phyloP scores from a whole-genome alignment of 2,329 filamentous ascomycete species.

The Calonectria pseudoturangicola region DNA sequence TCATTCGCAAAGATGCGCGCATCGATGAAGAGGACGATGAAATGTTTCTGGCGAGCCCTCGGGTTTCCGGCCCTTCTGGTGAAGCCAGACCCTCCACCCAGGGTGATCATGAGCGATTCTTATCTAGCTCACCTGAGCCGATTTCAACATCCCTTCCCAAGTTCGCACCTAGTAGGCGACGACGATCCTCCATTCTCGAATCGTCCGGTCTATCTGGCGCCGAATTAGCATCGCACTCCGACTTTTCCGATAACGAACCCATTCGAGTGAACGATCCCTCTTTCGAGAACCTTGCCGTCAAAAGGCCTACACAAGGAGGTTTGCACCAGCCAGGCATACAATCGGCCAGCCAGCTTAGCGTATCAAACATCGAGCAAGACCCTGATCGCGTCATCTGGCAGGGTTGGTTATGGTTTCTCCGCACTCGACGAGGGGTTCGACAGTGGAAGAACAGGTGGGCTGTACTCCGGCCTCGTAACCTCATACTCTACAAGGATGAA shows the following conservation, averaged over 20 bases:
- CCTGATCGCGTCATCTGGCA: slow-evolving; percentile 95
- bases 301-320: slow-evolving; percentile 53
- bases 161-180: slow-evolving; percentile 62
- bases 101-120: slow-evolving; percentile 63
- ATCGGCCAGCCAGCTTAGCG: slow-evolving; percentile 79
- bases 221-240: slow-evolving; percentile 86
- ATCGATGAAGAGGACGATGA: slow-evolving; percentile 94
- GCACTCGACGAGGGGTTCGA: slow-evolving; percentile 86
- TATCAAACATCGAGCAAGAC: slow-evolving; percentile 73
- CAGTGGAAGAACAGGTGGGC: slow-evolving; percentile 98
- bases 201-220: slow-evolving; percentile 79
- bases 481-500: slow-evolving; percentile 95
- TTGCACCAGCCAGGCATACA: slow-evolving; percentile 61
- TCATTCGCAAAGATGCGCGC: slow-evolving; percentile 86
- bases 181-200: slow-evolving; percentile 77
- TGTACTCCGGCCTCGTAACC: slow-evolving; percentile 87
- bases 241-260: slow-evolving; percentile 84
- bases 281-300: slow-evolving; percentile 69
- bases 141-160: slow-evolving; percentile 59
- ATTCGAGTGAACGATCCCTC: slow-evolving; percentile 70
- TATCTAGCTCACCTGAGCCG: slow-evolving; percentile 79
- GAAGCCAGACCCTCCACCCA: slow-evolving; percentile 50
- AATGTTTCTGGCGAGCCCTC: slow-evolving; percentile 82
- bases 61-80: slow-evolving; percentile 68
- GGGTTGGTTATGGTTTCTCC: slow-evolving; percentile 90